Evolutionary conservation across 2,329 filamentous ascomycete genomes (phyloP).

Genomic region (Thielaviopsis musarum): DNA sequence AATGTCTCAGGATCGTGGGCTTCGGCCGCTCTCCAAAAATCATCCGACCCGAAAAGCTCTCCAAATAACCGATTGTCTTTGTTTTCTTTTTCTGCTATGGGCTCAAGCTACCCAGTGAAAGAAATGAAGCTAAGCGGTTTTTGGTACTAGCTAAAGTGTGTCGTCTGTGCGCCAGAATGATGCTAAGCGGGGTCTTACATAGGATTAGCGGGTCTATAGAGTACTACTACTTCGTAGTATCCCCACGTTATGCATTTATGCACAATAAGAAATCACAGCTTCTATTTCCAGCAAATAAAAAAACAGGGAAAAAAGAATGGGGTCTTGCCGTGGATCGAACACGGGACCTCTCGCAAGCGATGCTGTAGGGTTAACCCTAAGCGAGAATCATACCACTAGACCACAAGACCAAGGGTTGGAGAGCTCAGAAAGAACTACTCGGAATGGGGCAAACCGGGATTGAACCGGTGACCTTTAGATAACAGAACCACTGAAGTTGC

Average conservation of each 20-base stretch:
- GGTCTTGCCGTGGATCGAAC: conserved; percentile 30
- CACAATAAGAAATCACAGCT: not conserved
- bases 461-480: conserved; percentile 12
- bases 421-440: not conserved
- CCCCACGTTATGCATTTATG: conserved; percentile 7
- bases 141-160: not conserved
- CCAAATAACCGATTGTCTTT: not conserved
- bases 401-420: conserved; percentile 27
- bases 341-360: conserved; percentile 28
- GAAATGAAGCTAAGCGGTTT: not conserved
- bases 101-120: not conserved
- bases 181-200: not conserved
- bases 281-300: not conserved
- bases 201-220: not conserved
- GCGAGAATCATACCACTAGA: conserved; percentile 57
- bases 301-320: conserved; percentile 18
- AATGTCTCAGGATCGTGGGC: too few relatives aligned
- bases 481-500: conserved; percentile 11
- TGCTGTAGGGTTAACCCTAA: conserved; percentile 35
- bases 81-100: not conserved
- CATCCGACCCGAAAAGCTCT: not conserved
- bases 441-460: conserved; percentile 12
- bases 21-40: too few relatives aligned
- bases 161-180: not conserved
- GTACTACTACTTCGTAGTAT: too few relatives aligned